Conservation (phyloP, 2,329 filamentous ascomycete genomes). For the Neonectria faginata region DNA sequence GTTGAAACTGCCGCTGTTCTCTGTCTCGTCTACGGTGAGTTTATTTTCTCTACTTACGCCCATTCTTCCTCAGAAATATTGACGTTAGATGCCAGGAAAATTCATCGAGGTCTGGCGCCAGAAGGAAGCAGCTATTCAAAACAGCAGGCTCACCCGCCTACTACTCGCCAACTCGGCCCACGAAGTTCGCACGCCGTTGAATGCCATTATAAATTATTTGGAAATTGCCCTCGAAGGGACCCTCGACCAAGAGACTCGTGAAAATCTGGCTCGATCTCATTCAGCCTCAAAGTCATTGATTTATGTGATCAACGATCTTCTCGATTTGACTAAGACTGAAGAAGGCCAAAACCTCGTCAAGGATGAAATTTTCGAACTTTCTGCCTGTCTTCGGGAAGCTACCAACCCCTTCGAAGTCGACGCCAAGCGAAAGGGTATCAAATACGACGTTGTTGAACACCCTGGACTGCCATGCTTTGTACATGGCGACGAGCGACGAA, state of each 20-base stretch:
- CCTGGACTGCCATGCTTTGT: slow-evolving; percentile 77
- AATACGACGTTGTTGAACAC: slow-evolving; percentile 75
- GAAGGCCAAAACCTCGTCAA: slow-evolving; percentile 83
- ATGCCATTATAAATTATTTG: slow-evolving; percentile 94
- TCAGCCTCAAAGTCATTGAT: slow-evolving; percentile 93
- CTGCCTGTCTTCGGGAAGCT: slow-evolving; percentile 78
- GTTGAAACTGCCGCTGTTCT: slow-evolving; percentile 89
- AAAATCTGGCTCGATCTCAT: slow-evolving; percentile 86
- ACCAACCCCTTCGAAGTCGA: slow-evolving; percentile 80
- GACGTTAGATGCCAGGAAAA: slow-evolving; percentile 56
- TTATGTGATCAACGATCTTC: slow-evolving; percentile 91
- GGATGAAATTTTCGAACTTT: slow-evolving; percentile 82
- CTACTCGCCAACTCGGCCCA: slow-evolving; percentile 90
- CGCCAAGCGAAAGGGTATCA: slow-evolving; percentile 79
- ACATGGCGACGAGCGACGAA: slow-evolving; percentile 80
- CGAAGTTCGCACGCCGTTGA: slow-evolving; percentile 89
- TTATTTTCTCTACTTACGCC: background rate
- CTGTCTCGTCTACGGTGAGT: slow-evolving; percentile 84
- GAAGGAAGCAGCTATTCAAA: slow-evolving; percentile 86
- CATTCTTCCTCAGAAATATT: background rate
- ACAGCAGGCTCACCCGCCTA: slow-evolving; percentile 81
- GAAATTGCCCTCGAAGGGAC: slow-evolving; percentile 88
- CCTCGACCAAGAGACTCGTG: slow-evolving; percentile 83
- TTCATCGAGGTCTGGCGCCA: slow-evolving; percentile 96
- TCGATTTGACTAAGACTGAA: slow-evolving; percentile 90